A percentile compares a stretch with the other conserved stretches of the same genome.
Conservation (phyloP, 352 stramenopile genomes). For the Pythium phragmiticola region DNA sequence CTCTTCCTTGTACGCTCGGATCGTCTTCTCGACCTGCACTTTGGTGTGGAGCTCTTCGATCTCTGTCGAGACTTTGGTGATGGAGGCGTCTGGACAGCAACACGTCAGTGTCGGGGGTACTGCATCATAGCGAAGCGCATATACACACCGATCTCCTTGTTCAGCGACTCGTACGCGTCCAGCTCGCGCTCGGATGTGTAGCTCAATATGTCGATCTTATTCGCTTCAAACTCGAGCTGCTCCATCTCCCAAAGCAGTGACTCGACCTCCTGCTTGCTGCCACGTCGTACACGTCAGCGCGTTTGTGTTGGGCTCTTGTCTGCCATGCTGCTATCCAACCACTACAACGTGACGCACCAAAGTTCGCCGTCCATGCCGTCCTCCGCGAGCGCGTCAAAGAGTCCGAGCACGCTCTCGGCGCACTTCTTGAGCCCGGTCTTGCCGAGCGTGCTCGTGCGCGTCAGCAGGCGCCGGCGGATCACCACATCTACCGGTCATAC, state of each 20-base stretch:
- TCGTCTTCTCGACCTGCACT: slow-evolving; percentile 69
- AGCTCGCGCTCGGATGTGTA: slow-evolving; percentile 82
- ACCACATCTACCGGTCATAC: slow-evolving; percentile 40
- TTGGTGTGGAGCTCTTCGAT: slow-evolving; percentile 80
- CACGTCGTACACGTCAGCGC: not conserved
- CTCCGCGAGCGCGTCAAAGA: slow-evolving; percentile 63
- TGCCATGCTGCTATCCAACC: not conserved
- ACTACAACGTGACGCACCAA: slow-evolving; percentile 30
- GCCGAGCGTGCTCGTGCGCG: slow-evolving; percentile 73
- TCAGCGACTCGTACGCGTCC: slow-evolving; percentile 77
- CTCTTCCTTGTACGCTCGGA: slow-evolving; percentile 86
- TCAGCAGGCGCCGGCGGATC: slow-evolving; percentile 74
- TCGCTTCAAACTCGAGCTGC: slow-evolving; percentile 81
- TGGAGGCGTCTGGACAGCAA: slow-evolving; percentile 46
- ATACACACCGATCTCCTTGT: slow-evolving; percentile 66
- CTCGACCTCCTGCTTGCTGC: slow-evolving; percentile 68
- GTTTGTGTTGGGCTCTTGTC: not conserved
- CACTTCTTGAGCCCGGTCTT: slow-evolving; percentile 81
- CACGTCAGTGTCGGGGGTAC: not conserved
- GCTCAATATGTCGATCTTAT: slow-evolving; percentile 78
- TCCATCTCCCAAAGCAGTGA: slow-evolving; percentile 85
- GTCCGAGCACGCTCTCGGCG: slow-evolving; percentile 63
- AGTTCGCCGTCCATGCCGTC: slow-evolving; percentile 55
- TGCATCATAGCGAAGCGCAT: not conserved
- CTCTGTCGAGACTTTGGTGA: slow-evolving; percentile 57